These are phyloP conservation scores for Cercospora sesami DNA, from an alignment of 2,329 filamentous ascomycete species.

Conservation along the genomic window DNA sequence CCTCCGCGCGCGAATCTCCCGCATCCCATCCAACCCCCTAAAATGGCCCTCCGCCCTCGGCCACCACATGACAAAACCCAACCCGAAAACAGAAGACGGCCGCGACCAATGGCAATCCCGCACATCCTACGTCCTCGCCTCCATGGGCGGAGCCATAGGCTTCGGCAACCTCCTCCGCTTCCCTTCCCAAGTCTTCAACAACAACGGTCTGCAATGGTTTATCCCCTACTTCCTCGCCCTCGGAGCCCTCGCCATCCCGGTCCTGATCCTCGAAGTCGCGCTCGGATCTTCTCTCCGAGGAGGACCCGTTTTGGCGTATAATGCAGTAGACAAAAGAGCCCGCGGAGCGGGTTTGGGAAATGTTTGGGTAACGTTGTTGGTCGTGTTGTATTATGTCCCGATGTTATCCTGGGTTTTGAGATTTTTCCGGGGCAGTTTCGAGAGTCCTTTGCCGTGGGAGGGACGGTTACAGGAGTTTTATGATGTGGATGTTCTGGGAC, in stretches of 20 bases:
- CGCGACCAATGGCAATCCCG: conserved; percentile 59
- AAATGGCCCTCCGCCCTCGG: conserved; percentile 6
- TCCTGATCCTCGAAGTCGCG: conserved; percentile 57
- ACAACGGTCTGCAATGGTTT: conserved; percentile 62
- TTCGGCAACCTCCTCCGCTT: conserved; percentile 61
- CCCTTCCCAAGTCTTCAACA: conserved; percentile 61
- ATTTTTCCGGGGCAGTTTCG: conserved; percentile 59
- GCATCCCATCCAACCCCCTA: conserved; percentile 6
- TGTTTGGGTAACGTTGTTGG: conserved; percentile 55
- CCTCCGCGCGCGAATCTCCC: not conserved
- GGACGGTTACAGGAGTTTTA: conserved; percentile 51
- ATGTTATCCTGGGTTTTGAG: conserved; percentile 61
- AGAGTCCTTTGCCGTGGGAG: conserved; percentile 57
- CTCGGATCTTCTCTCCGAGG: conserved; percentile 55
- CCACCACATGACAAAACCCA: conserved; percentile 12
- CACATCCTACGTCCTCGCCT: conserved; percentile 57
- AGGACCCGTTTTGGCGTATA: conserved; percentile 32
- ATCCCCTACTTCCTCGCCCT: conserved; percentile 59
- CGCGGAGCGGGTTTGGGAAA: conserved; percentile 56
- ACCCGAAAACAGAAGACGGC: conserved; percentile 36
- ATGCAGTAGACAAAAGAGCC: conserved; percentile 54
- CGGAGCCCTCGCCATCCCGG: conserved; percentile 58
- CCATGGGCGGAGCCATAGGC: conserved; percentile 60
- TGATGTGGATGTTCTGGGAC: conserved; percentile 51
- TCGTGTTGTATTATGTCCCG: conserved; percentile 58